Percentiles rank a stretch among this genome's conserved stretches.
Conservation (phyloP, 306 rosid species). For the Malus asiatica region DNA sequence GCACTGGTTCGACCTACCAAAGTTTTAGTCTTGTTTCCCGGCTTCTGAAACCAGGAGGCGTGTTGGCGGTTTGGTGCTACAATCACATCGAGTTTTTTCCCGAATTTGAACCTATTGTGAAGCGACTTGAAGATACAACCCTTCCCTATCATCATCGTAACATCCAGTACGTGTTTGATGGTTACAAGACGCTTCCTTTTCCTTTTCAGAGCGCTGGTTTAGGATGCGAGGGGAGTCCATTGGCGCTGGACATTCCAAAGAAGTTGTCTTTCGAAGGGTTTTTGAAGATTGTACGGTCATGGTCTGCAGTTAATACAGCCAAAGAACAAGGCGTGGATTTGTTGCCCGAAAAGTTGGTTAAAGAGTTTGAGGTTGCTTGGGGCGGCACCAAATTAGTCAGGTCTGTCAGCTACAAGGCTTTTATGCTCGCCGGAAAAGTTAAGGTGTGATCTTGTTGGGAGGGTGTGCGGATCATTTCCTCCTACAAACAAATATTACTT, state of each 20-base stretch:
- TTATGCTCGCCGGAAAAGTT: conserved; percentile 22
- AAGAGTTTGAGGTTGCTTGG: conserved; percentile 19
- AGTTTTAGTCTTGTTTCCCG: conserved; percentile 7
- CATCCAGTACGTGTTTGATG: neutral
- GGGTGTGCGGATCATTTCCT: no score
- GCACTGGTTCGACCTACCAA: conserved; percentile 25
- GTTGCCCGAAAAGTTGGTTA: neutral
- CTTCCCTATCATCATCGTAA: neutral
- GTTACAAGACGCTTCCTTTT: conserved; percentile 25
- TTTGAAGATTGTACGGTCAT: conserved; percentile 1
- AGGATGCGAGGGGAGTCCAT: conserved; percentile 27
- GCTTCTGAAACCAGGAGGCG: conserved; percentile 20
- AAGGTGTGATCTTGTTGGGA: neutral
- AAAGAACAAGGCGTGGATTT: conserved; percentile 23
- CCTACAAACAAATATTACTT: no score
- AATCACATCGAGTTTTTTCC: conserved; percentile 1
- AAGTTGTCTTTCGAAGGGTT: neutral
- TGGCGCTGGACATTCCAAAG: conserved; percentile 12
- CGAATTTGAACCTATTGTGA: conserved; percentile 1
- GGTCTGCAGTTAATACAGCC: conserved; percentile 1
- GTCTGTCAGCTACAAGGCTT: conserved; percentile 13
- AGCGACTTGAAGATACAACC: neutral
- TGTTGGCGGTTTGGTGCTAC: conserved; percentile 22
- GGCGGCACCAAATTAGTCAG: conserved; percentile 9
- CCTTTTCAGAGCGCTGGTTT: conserved; percentile 33